Evolutionary conservation across 768 basidiomycete genomes (phyloP), one percentile per base, ranked within the genome.

Genomic region (Mycena galopus): DNA sequence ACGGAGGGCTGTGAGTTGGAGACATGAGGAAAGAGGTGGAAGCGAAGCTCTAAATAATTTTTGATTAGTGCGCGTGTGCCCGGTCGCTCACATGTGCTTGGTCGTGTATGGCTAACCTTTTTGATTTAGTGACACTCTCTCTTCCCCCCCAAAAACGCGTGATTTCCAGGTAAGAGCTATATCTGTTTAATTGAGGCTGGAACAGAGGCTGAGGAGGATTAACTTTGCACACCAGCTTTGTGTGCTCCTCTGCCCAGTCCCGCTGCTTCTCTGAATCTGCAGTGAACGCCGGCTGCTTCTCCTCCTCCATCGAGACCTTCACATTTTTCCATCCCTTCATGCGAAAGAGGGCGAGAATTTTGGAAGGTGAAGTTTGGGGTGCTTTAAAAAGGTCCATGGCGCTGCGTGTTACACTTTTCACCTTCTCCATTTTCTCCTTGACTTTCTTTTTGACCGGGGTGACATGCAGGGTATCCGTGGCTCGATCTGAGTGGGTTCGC

Each of bases 241-340:
- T 39, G 8, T 39, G 42, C 50, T 16, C 51, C 50, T 67, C 65
- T 25, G 37, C 37, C 27, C 4, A 9, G 16, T 57, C 65, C 11
- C 71, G 65, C 27, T 58, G 71, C 42, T 47, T 60, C n/a, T 66
- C 70, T 3, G 65, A 65, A 51, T 61, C 30, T 32, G n/a, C 50
- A 1, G 37, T 59, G 37, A 37, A 60, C 14, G 29, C 59, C 17
- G 60, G 32, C 29, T 61, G 12, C 35, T 72, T 67, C 65, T 72
- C 71, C 25, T 60, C 23, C 59, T 62, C 23, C 0, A 51, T 61
- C 42, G 67, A 55, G n/a, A 67, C 29, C 50, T 69, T 73, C 10
- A 55, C 32, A 39, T 73, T 68, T 42, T 56, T 30, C 66, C 60
- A 73, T 8, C 66, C 66, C 8, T 60, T n/a, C 60, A 68, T 69